A percentile compares a stretch with the other conserved stretches of the same genome.
phyloP scores from a whole-genome alignment of 108 stramenopile genomes.

The Bacterosira constricta region DNA sequence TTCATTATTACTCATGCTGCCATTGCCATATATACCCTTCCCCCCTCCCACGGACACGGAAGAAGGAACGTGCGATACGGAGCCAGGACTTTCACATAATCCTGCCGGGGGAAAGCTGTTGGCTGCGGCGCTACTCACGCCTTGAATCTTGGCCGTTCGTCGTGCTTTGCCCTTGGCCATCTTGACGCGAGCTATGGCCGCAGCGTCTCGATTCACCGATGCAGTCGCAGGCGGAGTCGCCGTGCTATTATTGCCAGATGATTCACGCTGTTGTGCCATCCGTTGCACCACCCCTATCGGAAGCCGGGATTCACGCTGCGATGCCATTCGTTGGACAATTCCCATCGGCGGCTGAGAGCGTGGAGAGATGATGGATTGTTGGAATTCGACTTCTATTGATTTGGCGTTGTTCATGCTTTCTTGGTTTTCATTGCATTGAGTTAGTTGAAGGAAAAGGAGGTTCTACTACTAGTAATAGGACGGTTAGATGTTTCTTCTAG shows the following conservation, averaged over 20 bases:
- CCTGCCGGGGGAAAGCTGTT: background rate
- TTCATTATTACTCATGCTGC: background rate
- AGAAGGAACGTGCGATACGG: too few species aligned
- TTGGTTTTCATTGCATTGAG: too few species aligned
- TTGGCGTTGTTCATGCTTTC: too few species aligned
- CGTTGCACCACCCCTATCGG: background rate
- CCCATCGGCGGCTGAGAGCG: slow-evolving; percentile 3
- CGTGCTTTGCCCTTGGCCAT: background rate
- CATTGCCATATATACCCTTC: background rate
- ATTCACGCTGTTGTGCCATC: slow-evolving; percentile 1
- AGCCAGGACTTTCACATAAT: background rate
- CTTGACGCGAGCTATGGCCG: background rate
- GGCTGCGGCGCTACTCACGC: too few species aligned
- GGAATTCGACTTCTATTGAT: too few species aligned
- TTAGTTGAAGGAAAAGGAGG: too few species aligned
- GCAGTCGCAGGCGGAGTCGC: background rate
- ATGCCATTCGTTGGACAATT: slow-evolving; percentile 15
- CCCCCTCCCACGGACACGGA: too few species aligned
- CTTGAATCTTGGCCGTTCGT: background rate
- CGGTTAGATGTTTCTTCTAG: too few species aligned
- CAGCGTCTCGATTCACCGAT: background rate
- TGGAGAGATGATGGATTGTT: slow-evolving; percentile 15
- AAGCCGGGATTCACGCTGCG: slow-evolving; percentile 4
- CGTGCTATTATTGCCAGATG: background rate
- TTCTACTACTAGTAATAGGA: too few species aligned